These are phyloP conservation scores for Tetracentron sinense DNA, from an alignment of 164 flowering plant species.

Conservation along the genomic window DNA sequence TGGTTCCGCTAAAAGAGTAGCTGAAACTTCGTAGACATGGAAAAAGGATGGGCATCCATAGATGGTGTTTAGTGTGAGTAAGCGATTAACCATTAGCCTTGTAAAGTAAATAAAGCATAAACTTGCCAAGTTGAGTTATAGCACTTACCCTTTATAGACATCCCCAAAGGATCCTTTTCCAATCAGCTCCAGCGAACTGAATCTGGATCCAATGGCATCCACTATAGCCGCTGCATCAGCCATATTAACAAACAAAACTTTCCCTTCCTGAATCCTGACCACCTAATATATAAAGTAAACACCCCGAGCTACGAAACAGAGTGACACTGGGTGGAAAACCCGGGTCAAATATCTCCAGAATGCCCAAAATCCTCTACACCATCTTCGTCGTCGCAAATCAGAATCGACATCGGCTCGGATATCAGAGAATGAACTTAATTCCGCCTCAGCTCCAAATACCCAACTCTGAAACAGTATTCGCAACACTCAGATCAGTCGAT, in stretches of 20 bases:
- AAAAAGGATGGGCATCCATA: neutral
- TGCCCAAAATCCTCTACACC: slow-evolving; percentile 15
- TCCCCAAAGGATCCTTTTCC: slow-evolving; percentile 98
- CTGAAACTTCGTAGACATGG: neutral
- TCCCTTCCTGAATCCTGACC: slow-evolving; percentile 3
- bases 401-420: slow-evolving; percentile 8
- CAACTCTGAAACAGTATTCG: slow-evolving; percentile 21
- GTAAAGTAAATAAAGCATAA: neutral
- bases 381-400: slow-evolving; percentile 17
- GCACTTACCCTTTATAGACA: slow-evolving; percentile 87
- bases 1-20: neutral
- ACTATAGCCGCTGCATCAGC: slow-evolving; percentile 55
- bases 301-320: too few species aligned
- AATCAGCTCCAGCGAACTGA: slow-evolving; percentile 75
- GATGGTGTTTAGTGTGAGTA: neutral
- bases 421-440: neutral
- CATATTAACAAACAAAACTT: slow-evolving; percentile 37
- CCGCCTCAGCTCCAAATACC: slow-evolving; percentile 3
- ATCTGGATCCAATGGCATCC: slow-evolving; percentile 77
- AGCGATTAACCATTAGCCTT: too few species aligned
- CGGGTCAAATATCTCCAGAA: slow-evolving; percentile 8
- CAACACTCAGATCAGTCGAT: slow-evolving; percentile 10
- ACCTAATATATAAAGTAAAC: neutral
- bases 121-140: neutral
- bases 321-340: neutral